These are phyloP conservation scores for Blastobotrys chiropterorum DNA, from an alignment of 805 yeast species.

Conservation along the genomic window DNA sequence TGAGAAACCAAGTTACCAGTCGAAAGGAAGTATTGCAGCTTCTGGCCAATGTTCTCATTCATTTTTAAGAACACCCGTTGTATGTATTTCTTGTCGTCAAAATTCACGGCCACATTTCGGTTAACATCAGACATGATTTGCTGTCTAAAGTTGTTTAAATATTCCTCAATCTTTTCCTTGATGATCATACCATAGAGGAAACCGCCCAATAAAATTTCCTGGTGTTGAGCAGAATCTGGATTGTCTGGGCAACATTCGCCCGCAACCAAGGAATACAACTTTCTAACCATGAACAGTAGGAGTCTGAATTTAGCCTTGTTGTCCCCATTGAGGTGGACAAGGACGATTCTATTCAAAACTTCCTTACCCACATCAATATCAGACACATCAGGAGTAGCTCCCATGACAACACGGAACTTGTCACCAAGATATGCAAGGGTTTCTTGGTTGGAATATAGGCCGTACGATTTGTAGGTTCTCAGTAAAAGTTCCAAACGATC, in stretches of 20 bases:
- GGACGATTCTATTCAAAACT: slow-evolving; percentile 73
- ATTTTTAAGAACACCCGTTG: slow-evolving; percentile 67
- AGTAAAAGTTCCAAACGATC: slow-evolving; percentile 94
- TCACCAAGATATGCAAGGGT: slow-evolving; percentile 94
- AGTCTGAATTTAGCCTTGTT: slow-evolving; percentile 77
- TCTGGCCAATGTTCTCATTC: slow-evolving; percentile 91
- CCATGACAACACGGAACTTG: slow-evolving; percentile 89
- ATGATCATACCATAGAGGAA: slow-evolving; percentile 94
- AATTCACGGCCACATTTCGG: slow-evolving; percentile 74
- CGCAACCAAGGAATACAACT: slow-evolving; percentile 88
- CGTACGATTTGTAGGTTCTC: slow-evolving; percentile 80
- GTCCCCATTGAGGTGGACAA: slow-evolving; percentile 65
- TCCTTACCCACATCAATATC: slow-evolving; percentile 89
- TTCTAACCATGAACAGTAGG: slow-evolving; percentile 91
- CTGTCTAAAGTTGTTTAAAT: slow-evolving; percentile 60
- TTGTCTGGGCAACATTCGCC: slow-evolving; percentile 96
- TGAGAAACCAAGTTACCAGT: slow-evolving; percentile 97
- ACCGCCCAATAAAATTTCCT: slow-evolving; percentile 92
- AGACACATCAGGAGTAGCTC: slow-evolving; percentile 78
- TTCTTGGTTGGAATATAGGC: slow-evolving; percentile 72
- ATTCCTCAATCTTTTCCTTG: slow-evolving; percentile 95
- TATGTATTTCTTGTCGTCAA: slow-evolving; percentile 79
- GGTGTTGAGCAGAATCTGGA: slow-evolving; percentile 99
- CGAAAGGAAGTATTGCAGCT: slow-evolving; percentile 86
- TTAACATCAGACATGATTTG: slow-evolving; percentile 76